Base-by-base conservation (phyloP, 208 protist species). In the Leishmania major region DNA sequence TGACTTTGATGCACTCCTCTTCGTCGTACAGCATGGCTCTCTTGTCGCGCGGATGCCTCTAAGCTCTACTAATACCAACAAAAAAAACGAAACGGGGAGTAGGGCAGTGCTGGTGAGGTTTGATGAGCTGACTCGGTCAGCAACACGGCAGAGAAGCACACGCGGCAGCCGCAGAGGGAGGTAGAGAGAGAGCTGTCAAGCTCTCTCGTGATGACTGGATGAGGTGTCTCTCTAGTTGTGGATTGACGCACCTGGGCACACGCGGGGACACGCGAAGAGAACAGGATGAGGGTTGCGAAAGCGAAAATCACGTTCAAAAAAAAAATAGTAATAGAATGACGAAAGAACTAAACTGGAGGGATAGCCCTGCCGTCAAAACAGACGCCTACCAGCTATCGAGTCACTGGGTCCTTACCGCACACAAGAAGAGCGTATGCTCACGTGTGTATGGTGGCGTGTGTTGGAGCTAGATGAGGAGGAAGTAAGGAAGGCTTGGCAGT, bases 1-100 rank as follows among this genome's bases (percentile, higher is more conserved):
- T 95, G 45, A 99, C 94, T 75, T 99, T 99, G 64, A 99, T 92
- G n/a, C 91, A 87, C 57, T 92, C 89, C 28, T 95, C 92, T 7
- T 78, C 79, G 74, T 79, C 73, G n/a, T 85, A 88, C 7, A 91
- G 71, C 90, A 93, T 93, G 28, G 69, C 45, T 74, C 55, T 35
- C 40, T 17, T 31, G 5, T 11, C 28, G 22, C 69, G 8, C 25
- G 3, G n/a, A 49, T 74, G 45, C 11, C 22, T 11, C 7, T 4
- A 74, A 31, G 25, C 7, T 51, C 28, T 35, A 37, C 69, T 10
- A 53, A 2, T 19, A 45, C 43, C n/a, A 4, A 43, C 0, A 45
- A 45, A 43, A 45, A 53, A 71, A 53, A 10, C 37, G n/a, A 28
- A 28, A 31, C 22, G 25, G 28, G 28, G 25, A 74, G 13, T 72